Conservation (phyloP, 768 basidiomycete genomes). For the Lactarius quietus region DNA sequence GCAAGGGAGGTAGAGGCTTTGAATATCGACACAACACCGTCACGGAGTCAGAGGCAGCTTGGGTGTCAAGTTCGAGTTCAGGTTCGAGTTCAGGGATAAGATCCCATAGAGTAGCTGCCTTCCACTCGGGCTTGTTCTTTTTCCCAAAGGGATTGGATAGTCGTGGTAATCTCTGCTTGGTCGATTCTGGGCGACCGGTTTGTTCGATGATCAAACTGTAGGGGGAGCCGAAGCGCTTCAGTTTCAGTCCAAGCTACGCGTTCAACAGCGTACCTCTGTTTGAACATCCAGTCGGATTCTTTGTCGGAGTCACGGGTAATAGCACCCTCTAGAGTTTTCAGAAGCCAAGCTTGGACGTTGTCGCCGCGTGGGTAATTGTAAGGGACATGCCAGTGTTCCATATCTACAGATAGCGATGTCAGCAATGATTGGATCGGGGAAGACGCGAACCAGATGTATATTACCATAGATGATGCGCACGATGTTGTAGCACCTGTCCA, state of each 20-base stretch:
- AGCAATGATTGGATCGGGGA: background rate
- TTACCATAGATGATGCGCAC: slow-evolving; percentile 12
- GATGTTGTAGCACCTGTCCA: slow-evolving; percentile 13
- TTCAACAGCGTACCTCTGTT: slow-evolving; percentile 26
- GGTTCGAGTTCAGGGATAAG: slow-evolving; percentile 16
- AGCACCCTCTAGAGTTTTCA: slow-evolving; percentile 26
- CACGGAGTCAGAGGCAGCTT: background rate
- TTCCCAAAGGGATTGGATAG: slow-evolving; percentile 17
- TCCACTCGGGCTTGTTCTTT: slow-evolving; percentile 15
- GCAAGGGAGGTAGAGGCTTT: background rate
- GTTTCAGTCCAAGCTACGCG: background rate
- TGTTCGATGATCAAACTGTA: slow-evolving; percentile 14
- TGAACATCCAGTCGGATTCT: slow-evolving; percentile 28
- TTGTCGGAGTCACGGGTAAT: slow-evolving; percentile 30
- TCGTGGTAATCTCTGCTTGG: slow-evolving; percentile 12
- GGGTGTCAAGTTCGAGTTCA: background rate
- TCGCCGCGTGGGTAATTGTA: slow-evolving; percentile 38
- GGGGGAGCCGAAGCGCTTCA: background rate
- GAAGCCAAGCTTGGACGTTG: slow-evolving; percentile 41
- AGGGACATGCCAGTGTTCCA: slow-evolving; percentile 46
- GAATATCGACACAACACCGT: background rate
- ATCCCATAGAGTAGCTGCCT: slow-evolving; percentile 11
- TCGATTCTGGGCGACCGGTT: slow-evolving; percentile 18
- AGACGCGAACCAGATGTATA: background rate
- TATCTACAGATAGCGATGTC: slow-evolving; percentile 32